Evolutionary conservation across 495 filamentous ascomycete genomes (phyloP).

Genomic region (Neurospora terricola): DNA sequence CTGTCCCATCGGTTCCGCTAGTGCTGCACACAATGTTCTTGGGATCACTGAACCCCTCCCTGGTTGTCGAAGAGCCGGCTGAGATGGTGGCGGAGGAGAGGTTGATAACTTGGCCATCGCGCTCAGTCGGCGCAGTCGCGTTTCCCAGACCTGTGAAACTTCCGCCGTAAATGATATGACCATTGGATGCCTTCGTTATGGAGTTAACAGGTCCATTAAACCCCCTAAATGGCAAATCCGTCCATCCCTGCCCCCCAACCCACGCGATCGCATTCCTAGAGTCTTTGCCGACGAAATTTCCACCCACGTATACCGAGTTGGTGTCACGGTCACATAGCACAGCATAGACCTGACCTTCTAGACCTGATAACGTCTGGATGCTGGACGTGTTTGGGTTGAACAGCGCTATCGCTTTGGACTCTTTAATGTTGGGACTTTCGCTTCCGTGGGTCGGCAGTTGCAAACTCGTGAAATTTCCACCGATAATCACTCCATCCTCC

Average conservation of each 20-base stretch:
- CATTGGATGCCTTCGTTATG: slow-evolving; percentile 67
- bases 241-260: slow-evolving; percentile 65
- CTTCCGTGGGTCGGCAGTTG: slow-evolving; percentile 20
- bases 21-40: slow-evolving; percentile 79
- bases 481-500: slow-evolving; percentile 67
- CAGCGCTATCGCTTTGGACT: slow-evolving; percentile 65
- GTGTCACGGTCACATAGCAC: slow-evolving; percentile 76
- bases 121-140: slow-evolving; percentile 46
- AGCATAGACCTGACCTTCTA: slow-evolving; percentile 70
- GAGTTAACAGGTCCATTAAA: slow-evolving; percentile 90
- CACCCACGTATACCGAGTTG: slow-evolving; percentile 83
- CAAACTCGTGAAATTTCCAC: slow-evolving; percentile 91
- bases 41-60: slow-evolving; percentile 63
- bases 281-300: slow-evolving; percentile 66
- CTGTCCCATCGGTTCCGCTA: slow-evolving; percentile 48
- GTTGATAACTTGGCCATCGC: slow-evolving; percentile 71
- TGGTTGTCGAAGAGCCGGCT: slow-evolving; percentile 47
- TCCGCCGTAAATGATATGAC: slow-evolving; percentile 85
- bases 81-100: slow-evolving; percentile 66
- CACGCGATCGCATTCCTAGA: slow-evolving; percentile 86
- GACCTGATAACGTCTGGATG: slow-evolving; percentile 62
- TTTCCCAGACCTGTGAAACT: slow-evolving; percentile 89
- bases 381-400: slow-evolving; percentile 59
- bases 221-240: slow-evolving; percentile 78
- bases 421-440: neutral